Evolutionary conservation across 345 rosid species (phyloP), one percentile per base, ranked within the genome.

Genomic region (Eucalyptus regnans): DNA sequence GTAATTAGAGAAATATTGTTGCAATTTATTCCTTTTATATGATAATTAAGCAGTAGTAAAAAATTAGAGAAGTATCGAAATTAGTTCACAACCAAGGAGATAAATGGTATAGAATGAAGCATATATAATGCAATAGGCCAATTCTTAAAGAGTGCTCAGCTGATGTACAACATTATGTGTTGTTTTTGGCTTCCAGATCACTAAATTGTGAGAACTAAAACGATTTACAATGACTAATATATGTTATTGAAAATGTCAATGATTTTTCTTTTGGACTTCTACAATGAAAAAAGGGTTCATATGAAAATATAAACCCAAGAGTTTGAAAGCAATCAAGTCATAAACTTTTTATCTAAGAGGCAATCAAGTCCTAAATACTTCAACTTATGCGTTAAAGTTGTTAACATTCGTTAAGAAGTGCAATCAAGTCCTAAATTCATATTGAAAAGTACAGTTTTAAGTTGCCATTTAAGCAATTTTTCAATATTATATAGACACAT

Each of bases 351-450:
- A 16, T 64, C 76, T n/a, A 15, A 64, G 5, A 15, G 3, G 6
- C 31, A 62, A 6, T 62, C 0, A 0, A 8, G 10, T 64, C 20
- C 0, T 64, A 29, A 62, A 29, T 29, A 62, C 18, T 62, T 29
- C 0, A 29, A 62, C 3, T 29, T 0, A 29, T 15, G 20, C 2
- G 1, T n/a, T 64, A 64, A 64, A n/a, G 3, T n/a, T 8, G 9
- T 64, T n/a, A 15, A 2, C 20, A 3, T 64, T n/a, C 2, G 0
- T 13, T n/a, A 64, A n/a, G 14, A n/a, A n/a, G 37, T 14, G 2
- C 3, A 64, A 64, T 7, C 1, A 7, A n/a, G 0, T n/a, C 18
- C 1, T 64, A n/a, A 64, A 71, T 71, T 17, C 12, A 16, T 16
- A 31, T 71, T 9, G 1, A 37, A 11, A 71, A 37, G 4, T 37